phyloP scores from a whole-genome alignment of 1,284 basidiomycete species.

The Gastroboletus turbinatus region DNA sequence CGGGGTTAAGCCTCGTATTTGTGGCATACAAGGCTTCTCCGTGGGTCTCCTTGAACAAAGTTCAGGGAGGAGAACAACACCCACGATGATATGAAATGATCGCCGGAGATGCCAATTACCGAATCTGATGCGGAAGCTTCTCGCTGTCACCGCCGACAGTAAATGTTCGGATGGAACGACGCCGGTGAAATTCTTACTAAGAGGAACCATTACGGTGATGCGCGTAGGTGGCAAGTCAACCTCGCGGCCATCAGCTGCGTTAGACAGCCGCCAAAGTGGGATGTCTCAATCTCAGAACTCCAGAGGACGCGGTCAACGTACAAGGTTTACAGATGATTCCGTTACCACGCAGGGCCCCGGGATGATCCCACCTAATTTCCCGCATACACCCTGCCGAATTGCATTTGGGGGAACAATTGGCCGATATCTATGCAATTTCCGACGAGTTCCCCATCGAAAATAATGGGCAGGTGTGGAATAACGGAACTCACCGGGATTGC shows the following conservation, averaged over 20 bases:
- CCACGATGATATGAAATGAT: background rate
- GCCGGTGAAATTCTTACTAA: constrained; percentile 5
- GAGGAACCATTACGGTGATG: background rate
- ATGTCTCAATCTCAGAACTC: background rate
- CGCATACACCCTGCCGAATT: background rate
- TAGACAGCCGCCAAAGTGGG: background rate
- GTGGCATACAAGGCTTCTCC: background rate
- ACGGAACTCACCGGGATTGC: background rate
- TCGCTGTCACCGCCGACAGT: background rate
- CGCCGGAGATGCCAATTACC: constrained; percentile 11
- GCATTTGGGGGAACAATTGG: background rate
- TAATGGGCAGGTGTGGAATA: background rate
- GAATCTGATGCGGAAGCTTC: constrained; percentile 9
- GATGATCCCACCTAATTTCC: background rate
- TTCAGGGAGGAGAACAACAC: background rate
- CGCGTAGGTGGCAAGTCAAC: background rate
- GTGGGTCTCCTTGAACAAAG: background rate
- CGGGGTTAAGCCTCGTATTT: background rate
- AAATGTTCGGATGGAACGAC: constrained; percentile 6
- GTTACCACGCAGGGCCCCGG: too few relatives aligned
- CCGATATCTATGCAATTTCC: background rate
- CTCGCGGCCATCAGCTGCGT: background rate
- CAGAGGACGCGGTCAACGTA: background rate
- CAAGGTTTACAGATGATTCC: background rate
- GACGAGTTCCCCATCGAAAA: background rate